phyloP scores from a whole-genome alignment of 352 stramenopile species.

The Phytopythium vexans region DNA sequence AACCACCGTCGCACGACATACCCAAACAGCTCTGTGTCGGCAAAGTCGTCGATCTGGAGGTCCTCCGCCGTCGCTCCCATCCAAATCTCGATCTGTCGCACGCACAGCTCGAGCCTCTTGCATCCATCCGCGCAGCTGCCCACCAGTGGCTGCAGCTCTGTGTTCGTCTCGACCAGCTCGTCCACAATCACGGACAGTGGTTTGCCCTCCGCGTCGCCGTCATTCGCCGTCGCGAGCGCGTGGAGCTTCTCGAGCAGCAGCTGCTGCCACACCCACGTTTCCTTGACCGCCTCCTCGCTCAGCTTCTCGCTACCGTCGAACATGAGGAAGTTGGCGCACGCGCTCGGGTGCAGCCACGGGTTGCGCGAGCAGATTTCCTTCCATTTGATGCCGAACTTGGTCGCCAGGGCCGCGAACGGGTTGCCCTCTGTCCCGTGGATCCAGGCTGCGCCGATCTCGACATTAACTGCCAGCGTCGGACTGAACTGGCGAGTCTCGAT shows the following conservation, averaged over 20 bases:
- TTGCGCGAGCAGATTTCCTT: slow-evolving; percentile 54
- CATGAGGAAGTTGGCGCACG: slow-evolving; percentile 48
- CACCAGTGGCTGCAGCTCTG: slow-evolving; percentile 14
- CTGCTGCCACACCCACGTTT: slow-evolving; percentile 47
- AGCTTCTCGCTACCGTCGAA: slow-evolving; percentile 27
- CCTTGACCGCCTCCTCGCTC: slow-evolving; percentile 18
- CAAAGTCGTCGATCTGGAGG: slow-evolving; percentile 58
- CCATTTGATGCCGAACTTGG: slow-evolving; percentile 30
- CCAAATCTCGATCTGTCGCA: slow-evolving; percentile 55
- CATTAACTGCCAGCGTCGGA: slow-evolving; percentile 28
- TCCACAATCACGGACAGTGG: slow-evolving; percentile 37
- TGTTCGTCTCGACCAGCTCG: slow-evolving; percentile 17
- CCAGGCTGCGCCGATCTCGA: slow-evolving; percentile 59
- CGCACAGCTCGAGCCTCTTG: slow-evolving; percentile 30
- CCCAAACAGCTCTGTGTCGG: slow-evolving; percentile 40
- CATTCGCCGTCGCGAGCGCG: slow-evolving; percentile 18
- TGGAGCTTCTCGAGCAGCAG: slow-evolving; percentile 44
- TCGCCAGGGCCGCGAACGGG: slow-evolving; percentile 35
- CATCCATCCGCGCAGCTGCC: slow-evolving; percentile 16
- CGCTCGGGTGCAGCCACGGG: slow-evolving; percentile 47
- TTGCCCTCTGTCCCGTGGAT: slow-evolving; percentile 53
- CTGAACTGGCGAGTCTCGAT: slow-evolving; percentile 51
- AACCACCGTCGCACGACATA: neutral
- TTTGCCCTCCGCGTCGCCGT: slow-evolving; percentile 9
- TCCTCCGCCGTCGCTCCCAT: slow-evolving; percentile 45